A percentile compares a stretch with the other conserved stretches of the same genome.
Evolutionary conservation across 768 basidiomycete genomes (phyloP).

Genomic region (Rhodotorula diobovata): DNA sequence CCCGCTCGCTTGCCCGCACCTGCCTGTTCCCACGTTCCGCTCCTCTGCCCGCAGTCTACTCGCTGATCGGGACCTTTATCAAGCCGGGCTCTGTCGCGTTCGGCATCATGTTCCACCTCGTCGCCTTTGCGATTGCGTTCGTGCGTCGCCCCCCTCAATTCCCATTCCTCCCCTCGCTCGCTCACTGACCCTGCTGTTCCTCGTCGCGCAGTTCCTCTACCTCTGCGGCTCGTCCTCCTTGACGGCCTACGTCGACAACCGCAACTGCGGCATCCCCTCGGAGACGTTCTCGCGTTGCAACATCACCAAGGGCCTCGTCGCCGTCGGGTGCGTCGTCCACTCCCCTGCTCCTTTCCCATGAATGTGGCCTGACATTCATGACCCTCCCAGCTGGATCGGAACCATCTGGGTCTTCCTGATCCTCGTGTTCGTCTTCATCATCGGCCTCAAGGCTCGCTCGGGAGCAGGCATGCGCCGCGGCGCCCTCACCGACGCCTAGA

Average conservation of each 20-base stretch:
- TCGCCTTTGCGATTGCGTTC: slow-evolving; percentile 47
- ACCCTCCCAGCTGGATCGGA: slow-evolving; percentile 28
- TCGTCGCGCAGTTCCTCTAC: slow-evolving; percentile 44
- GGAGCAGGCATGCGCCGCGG: slow-evolving; percentile 20
- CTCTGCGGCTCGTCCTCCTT: slow-evolving; percentile 46
- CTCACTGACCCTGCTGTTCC: not conserved
- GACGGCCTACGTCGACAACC: slow-evolving; percentile 45
- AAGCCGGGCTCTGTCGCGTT: slow-evolving; percentile 42
- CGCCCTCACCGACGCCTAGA: slow-evolving; percentile 29
- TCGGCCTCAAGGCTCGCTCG: slow-evolving; percentile 33
- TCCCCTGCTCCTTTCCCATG: slow-evolving; percentile 19
- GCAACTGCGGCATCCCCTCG: slow-evolving; percentile 42
- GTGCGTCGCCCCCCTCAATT: too few species aligned
- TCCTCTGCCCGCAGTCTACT: slow-evolving; percentile 40
- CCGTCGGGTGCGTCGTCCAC: slow-evolving; percentile 46
- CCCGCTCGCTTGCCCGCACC: not conserved
- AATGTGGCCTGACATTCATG: too few species aligned
- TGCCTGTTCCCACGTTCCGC: not conserved
- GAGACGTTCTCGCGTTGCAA: slow-evolving; percentile 44
- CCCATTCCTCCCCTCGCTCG: too few species aligned
- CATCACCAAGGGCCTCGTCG: slow-evolving; percentile 46
- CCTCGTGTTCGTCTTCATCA: slow-evolving; percentile 42
- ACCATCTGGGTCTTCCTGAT: slow-evolving; percentile 47
- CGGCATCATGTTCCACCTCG: slow-evolving; percentile 46
- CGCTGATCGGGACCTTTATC: slow-evolving; percentile 45